Evolutionary conservation across 2,329 filamentous ascomycete genomes (phyloP), one percentile per base, ranked within the genome.

Genomic region (Eurotiales sp.): DNA sequence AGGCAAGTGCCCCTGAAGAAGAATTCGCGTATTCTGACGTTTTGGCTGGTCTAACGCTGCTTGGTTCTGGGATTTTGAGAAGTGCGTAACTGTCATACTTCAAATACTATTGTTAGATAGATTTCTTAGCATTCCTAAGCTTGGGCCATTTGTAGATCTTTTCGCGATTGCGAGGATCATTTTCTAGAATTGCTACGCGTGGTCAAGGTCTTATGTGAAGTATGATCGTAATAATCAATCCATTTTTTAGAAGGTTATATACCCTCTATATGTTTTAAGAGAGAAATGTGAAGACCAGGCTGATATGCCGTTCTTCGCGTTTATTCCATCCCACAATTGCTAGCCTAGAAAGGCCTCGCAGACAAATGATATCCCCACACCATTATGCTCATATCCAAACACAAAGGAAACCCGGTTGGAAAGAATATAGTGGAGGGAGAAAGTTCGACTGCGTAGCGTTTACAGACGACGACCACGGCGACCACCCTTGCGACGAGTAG

Each of bases 401-500:
- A 27, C 46, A 41, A 19, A 49, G 25, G 10, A 27, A 27, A 27
- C 5, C 25, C 25, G 5, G 25, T 6, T 27, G 25, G 5, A 27
- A 27, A 6, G 17, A 50, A 67, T 56, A 55, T 45, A 56, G 49
- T 48, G 22, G n/a, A 56, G 59, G 60, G 15, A 19, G 8, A 15
- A 15, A 37, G 21, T 37, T 15, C 34, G n/a, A 11, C 34, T 37
- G 34, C 34, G 17, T 36, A 37, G 8, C 34, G 75, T 78, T 88
- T 82, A 99, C 79, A 99, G 88, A 96, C 93, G 92, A 82, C 93
- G 93, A 97, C 93, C 93, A 88, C 93, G 92, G 80, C 93, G 91
- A 96, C 93, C 93, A 83, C 93, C 93, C 90, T 99, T 99, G 83
- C 92, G 91, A 81, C 93, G 89, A 72, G 93, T 99, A 77, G 90